Evolutionary conservation across 768 basidiomycete species (phyloP).

Genomic region (Amanita rubescens): DNA sequence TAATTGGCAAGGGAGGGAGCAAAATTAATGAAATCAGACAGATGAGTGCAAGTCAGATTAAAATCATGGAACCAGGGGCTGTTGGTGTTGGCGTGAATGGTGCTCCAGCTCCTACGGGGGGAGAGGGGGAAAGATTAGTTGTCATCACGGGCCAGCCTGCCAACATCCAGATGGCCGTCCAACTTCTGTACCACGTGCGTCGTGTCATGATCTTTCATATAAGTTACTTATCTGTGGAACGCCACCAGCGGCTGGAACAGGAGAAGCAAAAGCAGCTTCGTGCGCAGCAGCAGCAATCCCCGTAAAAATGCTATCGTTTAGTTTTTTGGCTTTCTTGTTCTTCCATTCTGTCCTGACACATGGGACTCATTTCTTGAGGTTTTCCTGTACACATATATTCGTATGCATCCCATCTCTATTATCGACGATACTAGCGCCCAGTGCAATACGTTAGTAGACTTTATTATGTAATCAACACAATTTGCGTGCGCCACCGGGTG

Average conservation of each 20-base stretch:
- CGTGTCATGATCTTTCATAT: constrained; percentile 18
- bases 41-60: constrained; percentile 93
- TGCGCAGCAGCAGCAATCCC: constrained; percentile 21
- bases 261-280: constrained; percentile 82
- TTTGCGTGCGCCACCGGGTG: neutral
- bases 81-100: constrained; percentile 61
- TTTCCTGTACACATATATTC: constrained; percentile 19
- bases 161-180: constrained; percentile 96
- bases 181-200: constrained; percentile 74
- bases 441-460: neutral
- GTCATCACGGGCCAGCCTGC: constrained; percentile 94
- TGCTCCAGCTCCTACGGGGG: constrained; percentile 60
- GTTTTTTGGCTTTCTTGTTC: neutral
- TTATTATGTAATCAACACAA: neutral
- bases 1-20: constrained; percentile 96
- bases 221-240: neutral
- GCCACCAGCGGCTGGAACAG: constrained; percentile 67
- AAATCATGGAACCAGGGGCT: constrained; percentile 97
- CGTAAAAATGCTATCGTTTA: neutral
- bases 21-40: constrained; percentile 99
- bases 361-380: constrained; percentile 13
- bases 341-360: constrained; percentile 8
- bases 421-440: too few species aligned
- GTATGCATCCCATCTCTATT: constrained; percentile 4
- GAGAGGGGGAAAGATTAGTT: constrained; percentile 86